phyloP scores from a whole-genome alignment of 73 alveolate genomes.

The Tetrahymena borealis region DNA sequence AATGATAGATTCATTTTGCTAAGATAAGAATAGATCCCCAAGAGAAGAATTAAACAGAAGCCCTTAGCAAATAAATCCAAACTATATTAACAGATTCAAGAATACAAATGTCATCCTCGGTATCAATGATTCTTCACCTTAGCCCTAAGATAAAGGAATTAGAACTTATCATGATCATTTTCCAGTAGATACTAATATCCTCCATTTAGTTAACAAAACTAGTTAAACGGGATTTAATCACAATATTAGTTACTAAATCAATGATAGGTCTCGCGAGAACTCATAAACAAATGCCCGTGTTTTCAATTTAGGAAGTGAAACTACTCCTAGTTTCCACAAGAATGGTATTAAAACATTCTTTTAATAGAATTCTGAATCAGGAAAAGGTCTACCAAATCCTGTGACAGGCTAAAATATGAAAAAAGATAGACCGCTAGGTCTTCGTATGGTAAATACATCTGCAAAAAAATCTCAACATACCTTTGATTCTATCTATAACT shows the following conservation, averaged over 20 bases:
- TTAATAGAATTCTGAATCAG: not conserved
- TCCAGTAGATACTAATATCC: not conserved
- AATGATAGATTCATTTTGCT: not conserved
- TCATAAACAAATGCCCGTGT: not conserved
- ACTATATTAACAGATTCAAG: not conserved
- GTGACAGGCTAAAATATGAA: not conserved
- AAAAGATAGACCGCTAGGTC: not conserved
- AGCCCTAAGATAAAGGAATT: not conserved
- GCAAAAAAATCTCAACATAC: not conserved
- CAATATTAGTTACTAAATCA: not conserved
- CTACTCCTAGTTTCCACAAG: not conserved
- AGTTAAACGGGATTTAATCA: not conserved
- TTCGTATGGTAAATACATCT: not conserved
- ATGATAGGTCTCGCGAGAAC: not conserved
- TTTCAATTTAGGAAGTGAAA: not conserved
- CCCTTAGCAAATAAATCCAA: not conserved
- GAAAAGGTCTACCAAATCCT: not conserved
- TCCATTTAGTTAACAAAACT: not conserved
- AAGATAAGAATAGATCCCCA: not conserved
- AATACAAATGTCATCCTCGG: not conserved
- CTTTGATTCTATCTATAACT: not conserved
- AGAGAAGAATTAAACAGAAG: not conserved
- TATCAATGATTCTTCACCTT: not conserved
- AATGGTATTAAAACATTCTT: not conserved
- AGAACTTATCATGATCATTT: not conserved